These are phyloP conservation scores for Carex cristatella DNA, from an alignment of 176 grass and related monocot genomes.

Conservation along the genomic window DNA sequence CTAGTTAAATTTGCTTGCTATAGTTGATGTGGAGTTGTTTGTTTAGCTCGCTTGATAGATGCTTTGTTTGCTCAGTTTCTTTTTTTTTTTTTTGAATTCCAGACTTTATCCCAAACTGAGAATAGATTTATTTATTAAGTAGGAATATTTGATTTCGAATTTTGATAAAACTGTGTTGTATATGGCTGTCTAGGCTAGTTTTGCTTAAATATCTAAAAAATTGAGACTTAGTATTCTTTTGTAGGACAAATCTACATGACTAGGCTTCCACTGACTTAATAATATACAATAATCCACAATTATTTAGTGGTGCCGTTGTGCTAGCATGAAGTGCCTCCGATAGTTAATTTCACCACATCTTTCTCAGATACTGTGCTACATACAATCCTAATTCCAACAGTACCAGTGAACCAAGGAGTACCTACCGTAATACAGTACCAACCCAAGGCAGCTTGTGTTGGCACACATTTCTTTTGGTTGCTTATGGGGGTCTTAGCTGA, in stretches of 20 bases:
- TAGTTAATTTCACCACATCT: neutral
- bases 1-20: neutral
- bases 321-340: neutral
- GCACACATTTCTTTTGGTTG: neutral
- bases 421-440: neutral
- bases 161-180: neutral
- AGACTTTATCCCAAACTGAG: neutral
- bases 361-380: neutral
- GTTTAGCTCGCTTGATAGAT: neutral
- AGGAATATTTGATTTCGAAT: neutral
- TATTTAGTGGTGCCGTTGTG: neutral
- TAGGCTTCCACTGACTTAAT: neutral
- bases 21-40: neutral
- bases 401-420: neutral
- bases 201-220: constrained; percentile 8
- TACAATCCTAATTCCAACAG: neutral
- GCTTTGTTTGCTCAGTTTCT: neutral
- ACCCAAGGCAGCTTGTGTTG: neutral
- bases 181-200: neutral
- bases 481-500: neutral
- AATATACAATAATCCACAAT: neutral
- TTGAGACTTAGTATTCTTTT: neutral
- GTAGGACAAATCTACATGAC: neutral
- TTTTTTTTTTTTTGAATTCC: neutral
- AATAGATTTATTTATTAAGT: neutral